Conservation (phyloP, 306 rosid genomes). For the Fragaria vesca region DNA sequence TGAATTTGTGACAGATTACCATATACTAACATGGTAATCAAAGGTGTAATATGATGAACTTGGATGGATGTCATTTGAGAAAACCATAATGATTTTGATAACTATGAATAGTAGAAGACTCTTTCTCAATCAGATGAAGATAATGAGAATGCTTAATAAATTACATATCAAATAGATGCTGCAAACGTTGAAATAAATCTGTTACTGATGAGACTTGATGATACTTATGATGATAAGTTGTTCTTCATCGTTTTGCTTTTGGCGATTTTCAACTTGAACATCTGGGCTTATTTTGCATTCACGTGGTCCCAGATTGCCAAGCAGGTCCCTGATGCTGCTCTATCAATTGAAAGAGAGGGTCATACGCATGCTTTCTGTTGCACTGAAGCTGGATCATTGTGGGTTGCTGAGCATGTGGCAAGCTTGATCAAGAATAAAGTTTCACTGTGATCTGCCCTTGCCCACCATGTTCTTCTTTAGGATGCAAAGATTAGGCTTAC, state of each 20-base stretch:
- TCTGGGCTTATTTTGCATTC: slow-evolving; percentile 9
- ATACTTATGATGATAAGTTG: background rate
- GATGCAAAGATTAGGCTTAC: background rate
- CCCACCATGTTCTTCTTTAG: slow-evolving; percentile 12
- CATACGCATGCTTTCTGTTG: slow-evolving; percentile 74
- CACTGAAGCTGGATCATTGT: slow-evolving; percentile 73
- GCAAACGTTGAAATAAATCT: background rate
- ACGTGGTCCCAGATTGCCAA: slow-evolving; percentile 55
- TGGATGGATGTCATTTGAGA: background rate
- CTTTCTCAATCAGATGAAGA: slow-evolving; percentile 5
- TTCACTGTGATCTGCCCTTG: slow-evolving; percentile 14
- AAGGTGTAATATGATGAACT: background rate
- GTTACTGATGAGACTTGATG: background rate
- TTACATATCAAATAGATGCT: background rate
- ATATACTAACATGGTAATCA: background rate
- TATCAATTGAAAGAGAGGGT: slow-evolving; percentile 65
- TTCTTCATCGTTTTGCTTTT: background rate
- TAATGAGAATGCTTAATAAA: slow-evolving; percentile 5
- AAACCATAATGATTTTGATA: background rate
- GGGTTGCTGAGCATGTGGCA: slow-evolving; percentile 83
- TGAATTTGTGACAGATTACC: slow-evolving; percentile 1
- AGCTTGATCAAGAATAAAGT: slow-evolving; percentile 54
- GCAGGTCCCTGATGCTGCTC: slow-evolving; percentile 62
- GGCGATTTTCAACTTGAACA: slow-evolving; percentile 21
- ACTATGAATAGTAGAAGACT: background rate